A percentile compares a stretch with the other conserved stretches of the same genome.
phyloP scores from a whole-genome alignment of 225 moss, liverwort and hornwort species.

The Thuidium tamariscinum region DNA sequence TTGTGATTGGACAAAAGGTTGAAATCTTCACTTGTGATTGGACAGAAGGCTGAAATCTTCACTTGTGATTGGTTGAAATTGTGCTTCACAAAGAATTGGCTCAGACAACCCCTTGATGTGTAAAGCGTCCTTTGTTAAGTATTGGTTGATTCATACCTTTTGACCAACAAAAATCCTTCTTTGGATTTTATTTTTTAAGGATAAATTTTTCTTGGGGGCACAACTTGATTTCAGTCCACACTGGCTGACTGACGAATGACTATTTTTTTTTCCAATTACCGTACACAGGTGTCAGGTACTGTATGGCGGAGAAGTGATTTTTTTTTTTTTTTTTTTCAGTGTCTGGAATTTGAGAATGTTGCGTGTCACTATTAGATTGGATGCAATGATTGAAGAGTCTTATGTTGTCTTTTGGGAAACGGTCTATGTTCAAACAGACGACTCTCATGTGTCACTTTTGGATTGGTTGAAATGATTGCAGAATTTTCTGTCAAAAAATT shows the following conservation, averaged over 20 bases:
- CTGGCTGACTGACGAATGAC: background rate
- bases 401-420: background rate
- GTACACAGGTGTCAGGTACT: background rate
- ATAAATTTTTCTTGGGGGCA: too few species aligned
- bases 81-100: too few species aligned
- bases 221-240: background rate
- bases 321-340: too few species aligned
- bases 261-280: background rate
- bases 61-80: too few species aligned
- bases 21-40: too few species aligned
- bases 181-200: background rate
- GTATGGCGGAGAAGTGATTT: background rate
- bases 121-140: too few species aligned
- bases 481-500: background rate
- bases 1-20: too few species aligned
- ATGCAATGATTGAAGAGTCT: background rate
- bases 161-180: background rate
- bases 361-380: background rate
- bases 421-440: fast-evolving
- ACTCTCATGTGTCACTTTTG: background rate
- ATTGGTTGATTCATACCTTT: background rate
- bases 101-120: too few species aligned
- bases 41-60: too few species aligned
- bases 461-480: background rate
- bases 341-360: background rate